Evolutionary conservation across 2,329 filamentous ascomycete species (phyloP).

Genomic region (Aspergillus udagawae): DNA sequence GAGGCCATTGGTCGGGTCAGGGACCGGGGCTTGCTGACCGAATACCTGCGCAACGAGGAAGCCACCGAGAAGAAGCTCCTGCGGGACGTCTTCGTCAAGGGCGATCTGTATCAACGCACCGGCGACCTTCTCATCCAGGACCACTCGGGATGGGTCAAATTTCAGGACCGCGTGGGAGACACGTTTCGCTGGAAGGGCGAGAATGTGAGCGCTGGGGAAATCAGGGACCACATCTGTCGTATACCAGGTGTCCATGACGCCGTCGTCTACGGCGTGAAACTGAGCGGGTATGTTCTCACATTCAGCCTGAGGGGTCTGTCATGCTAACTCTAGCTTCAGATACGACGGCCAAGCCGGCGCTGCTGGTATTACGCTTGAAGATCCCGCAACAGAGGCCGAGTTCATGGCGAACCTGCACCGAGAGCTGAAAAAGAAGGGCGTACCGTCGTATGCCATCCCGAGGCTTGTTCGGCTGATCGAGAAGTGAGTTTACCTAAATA

Average conservation of each 20-base stretch:
- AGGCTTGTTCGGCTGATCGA: slow-evolving; percentile 45
- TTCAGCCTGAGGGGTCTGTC: neutral
- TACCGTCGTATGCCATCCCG: slow-evolving; percentile 46
- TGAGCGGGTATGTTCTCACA: slow-evolving; percentile 30
- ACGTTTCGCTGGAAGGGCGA: slow-evolving; percentile 42
- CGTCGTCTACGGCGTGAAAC: slow-evolving; percentile 43
- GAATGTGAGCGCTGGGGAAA: slow-evolving; percentile 46
- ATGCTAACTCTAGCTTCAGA: slow-evolving; percentile 19
- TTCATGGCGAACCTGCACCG: slow-evolving; percentile 39
- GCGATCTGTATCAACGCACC: slow-evolving; percentile 44
- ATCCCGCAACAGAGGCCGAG: slow-evolving; percentile 25
- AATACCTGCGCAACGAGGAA: slow-evolving; percentile 40
- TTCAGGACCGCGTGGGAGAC: slow-evolving; percentile 43
- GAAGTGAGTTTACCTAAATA: slow-evolving; percentile 32
- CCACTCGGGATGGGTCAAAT: slow-evolving; percentile 41
- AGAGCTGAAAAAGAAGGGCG: slow-evolving; percentile 40
- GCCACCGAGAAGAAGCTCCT: slow-evolving; percentile 46
- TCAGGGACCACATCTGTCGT: slow-evolving; percentile 42
- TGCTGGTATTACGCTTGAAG: slow-evolving; percentile 43
- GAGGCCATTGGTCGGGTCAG: slow-evolving; percentile 45
- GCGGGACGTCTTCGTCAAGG: slow-evolving; percentile 43
- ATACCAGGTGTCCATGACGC: slow-evolving; percentile 41
- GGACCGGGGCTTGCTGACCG: slow-evolving; percentile 36
- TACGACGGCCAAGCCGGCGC: slow-evolving; percentile 49
- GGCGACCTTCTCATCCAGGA: slow-evolving; percentile 45